Base-by-base conservation (phyloP, 768 basidiomycete genomes). In the Boletus rex-veris region DNA sequence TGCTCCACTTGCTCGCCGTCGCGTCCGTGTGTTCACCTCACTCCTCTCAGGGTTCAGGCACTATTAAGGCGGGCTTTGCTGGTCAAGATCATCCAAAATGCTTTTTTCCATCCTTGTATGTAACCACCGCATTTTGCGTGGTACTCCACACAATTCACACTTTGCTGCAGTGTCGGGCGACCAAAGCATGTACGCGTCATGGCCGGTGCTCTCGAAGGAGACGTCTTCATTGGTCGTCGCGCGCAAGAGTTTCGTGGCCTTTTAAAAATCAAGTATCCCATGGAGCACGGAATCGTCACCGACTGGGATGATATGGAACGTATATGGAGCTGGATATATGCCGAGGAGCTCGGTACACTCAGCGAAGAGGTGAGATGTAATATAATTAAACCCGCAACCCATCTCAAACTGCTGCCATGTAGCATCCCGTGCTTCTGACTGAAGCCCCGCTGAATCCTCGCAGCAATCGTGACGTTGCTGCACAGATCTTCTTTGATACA, bases 251-350 rank as follows among this genome's bases (percentile, higher is more conserved):
- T 93, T 60, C 80, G 97, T 50, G 97, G 97, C 10, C 77, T 99
- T 60, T 78, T 99, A 61, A 96, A 96, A 80, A 95, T 98, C 64
- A 96, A 95, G 72, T 99, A 98, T 68, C 97, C 97, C 26, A 98
- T 99, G 87, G 92, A 96, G 69, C 97, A 98, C 71, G 97, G 97
- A 12, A 94, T 99, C 55, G 97, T 99, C 9, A 96, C 91, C 36
- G 92, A 99, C 75, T 99, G 97, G 96, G 97, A 99, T 68, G 97
- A 99, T 68, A 99, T 99, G 97, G 97, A 99, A 71, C 85, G 91
- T 55, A 98, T 99, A 80, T 99, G 97, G 97, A 89, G 81, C 60
- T 95, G 92, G 88, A 90, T 98, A 44, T 99, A 98, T 68, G 86
- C 90, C 19, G 94, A 98, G 68, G 96, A 97, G 67, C 77, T 98